Conservation (phyloP, 345 rosid genomes). For the Theobroma cacao region DNA sequence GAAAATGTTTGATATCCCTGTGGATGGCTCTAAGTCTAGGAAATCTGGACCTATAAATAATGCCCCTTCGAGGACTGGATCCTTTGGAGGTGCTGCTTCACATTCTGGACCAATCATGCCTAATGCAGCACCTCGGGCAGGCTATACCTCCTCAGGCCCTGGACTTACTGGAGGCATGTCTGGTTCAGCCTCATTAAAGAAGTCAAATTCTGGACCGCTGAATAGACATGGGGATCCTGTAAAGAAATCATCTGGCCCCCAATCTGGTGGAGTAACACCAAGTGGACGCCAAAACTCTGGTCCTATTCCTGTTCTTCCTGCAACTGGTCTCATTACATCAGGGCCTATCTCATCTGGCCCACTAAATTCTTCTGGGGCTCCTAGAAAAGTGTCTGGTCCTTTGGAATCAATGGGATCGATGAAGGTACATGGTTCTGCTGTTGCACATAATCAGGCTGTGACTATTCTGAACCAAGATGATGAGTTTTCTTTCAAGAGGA, state of each 20-base stretch:
- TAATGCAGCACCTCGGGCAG: constrained; percentile 72
- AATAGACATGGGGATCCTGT: constrained; percentile 91
- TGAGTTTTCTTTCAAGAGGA: constrained; percentile 65
- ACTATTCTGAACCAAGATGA: constrained; percentile 67
- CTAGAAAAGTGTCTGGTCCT: constrained; percentile 92
- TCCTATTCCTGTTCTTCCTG: constrained; percentile 80
- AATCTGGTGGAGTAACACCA: constrained; percentile 82
- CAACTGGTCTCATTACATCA: constrained; percentile 94
- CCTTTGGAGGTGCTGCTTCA: constrained; percentile 79
- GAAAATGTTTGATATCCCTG: constrained; percentile 89
- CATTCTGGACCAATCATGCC: constrained; percentile 85
- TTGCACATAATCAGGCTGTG: constrained; percentile 79
- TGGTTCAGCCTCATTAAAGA: constrained; percentile 80
- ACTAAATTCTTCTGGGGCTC: constrained; percentile 77
- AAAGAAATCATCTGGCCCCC: constrained; percentile 91
- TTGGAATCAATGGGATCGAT: constrained; percentile 78
- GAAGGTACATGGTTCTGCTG: constrained; percentile 50
- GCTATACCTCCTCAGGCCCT: constrained; percentile 70
- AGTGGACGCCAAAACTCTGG: constrained; percentile 89
- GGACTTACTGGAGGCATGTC: constrained; percentile 55
- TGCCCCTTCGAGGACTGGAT: constrained; percentile 80
- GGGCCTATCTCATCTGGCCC: constrained; percentile 90
- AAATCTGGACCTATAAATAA: constrained; percentile 92
- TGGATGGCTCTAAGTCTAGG: constrained; percentile 68
- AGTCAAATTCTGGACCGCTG: constrained; percentile 90